Conservation (phyloP, 768 basidiomycete species). For the Leucocoprinus sp. region DNA sequence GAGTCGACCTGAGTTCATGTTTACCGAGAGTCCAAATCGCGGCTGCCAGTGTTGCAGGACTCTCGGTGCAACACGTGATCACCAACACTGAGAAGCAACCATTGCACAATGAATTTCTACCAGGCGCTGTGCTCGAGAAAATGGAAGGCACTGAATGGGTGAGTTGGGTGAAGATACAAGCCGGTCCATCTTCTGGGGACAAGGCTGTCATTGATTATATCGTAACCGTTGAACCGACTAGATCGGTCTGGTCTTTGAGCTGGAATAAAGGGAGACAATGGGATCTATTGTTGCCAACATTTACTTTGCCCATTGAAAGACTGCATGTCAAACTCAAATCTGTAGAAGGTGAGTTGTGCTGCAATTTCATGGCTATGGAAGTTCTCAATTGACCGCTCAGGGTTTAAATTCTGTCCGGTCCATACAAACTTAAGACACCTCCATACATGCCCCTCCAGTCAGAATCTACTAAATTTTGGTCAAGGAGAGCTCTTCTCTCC, state of each 20-base stretch:
- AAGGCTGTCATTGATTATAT: slow-evolving; percentile 58
- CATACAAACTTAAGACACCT: slow-evolving; percentile 53
- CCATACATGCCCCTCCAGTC: slow-evolving; percentile 29
- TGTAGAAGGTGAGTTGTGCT: slow-evolving; percentile 37
- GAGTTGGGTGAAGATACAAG: slow-evolving; percentile 55
- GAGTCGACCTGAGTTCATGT: slow-evolving; percentile 14
- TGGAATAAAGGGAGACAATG: slow-evolving; percentile 31
- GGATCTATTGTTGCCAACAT: slow-evolving; percentile 52
- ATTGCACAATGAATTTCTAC: slow-evolving; percentile 22
- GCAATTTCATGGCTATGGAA: slow-evolving; percentile 4
- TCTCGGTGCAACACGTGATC: slow-evolving; percentile 54
- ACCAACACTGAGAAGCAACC: slow-evolving; percentile 32
- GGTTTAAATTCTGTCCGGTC: slow-evolving; percentile 33
- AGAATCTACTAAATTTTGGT: slow-evolving; percentile 47
- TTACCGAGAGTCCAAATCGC: slow-evolving; percentile 46
- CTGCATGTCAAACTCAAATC: slow-evolving; percentile 55
- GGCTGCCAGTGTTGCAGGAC: slow-evolving; percentile 55
- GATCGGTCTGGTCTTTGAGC: slow-evolving; percentile 8
- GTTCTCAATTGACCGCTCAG: slow-evolving; percentile 20
- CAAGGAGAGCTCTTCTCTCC: slow-evolving; percentile 54
- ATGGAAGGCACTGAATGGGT: slow-evolving; percentile 52
- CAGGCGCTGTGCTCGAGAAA: slow-evolving; percentile 40
- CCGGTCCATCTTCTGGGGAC: slow-evolving; percentile 44
- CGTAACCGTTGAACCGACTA: slow-evolving; percentile 29
- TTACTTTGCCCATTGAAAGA: slow-evolving; percentile 58